These are phyloP conservation scores for Psidium friedrichsthalianum DNA, from an alignment of 345 rosid genomes.

Conservation along the genomic window DNA sequence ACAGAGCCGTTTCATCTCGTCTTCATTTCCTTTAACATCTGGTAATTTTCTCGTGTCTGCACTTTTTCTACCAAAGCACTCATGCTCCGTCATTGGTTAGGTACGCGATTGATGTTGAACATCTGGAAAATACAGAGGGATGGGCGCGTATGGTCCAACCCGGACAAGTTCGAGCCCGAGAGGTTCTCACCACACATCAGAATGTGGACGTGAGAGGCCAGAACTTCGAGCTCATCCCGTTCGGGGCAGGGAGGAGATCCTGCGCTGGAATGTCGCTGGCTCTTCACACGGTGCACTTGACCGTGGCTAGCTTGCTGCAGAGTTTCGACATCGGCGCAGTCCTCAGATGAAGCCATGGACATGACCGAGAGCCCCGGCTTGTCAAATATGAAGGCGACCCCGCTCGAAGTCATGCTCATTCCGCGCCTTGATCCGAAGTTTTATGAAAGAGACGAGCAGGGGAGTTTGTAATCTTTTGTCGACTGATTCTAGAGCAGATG, in stretches of 20 bases:
- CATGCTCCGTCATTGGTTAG: conserved; percentile 3
- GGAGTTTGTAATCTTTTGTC: not conserved
- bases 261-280: conserved; percentile 27
- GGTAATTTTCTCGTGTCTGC: not conserved
- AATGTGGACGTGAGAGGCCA: conserved; percentile 14
- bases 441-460: not conserved
- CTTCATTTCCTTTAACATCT: not conserved
- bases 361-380: conserved; percentile 21
- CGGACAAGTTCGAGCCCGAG: conserved; percentile 16
- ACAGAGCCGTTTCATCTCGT: not conserved
- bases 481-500: no score
- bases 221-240: conserved; percentile 21
- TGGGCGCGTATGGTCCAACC: conserved; percentile 10
- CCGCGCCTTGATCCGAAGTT: conserved; percentile 16
- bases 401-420: conserved; percentile 19
- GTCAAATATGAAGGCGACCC: conserved; percentile 25
- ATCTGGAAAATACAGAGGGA: conserved; percentile 20
- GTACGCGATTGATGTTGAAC: conserved; percentile 16
- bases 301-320: conserved; percentile 27
- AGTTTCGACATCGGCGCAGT: conserved; percentile 19
- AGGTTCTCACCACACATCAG: conserved; percentile 16
- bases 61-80: not conserved
- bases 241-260: conserved; percentile 21
- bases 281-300: conserved; percentile 15
- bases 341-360: conserved; percentile 12